phyloP scores from a whole-genome alignment of 768 basidiomycete genomes.

The Tulasnella sp. region DNA sequence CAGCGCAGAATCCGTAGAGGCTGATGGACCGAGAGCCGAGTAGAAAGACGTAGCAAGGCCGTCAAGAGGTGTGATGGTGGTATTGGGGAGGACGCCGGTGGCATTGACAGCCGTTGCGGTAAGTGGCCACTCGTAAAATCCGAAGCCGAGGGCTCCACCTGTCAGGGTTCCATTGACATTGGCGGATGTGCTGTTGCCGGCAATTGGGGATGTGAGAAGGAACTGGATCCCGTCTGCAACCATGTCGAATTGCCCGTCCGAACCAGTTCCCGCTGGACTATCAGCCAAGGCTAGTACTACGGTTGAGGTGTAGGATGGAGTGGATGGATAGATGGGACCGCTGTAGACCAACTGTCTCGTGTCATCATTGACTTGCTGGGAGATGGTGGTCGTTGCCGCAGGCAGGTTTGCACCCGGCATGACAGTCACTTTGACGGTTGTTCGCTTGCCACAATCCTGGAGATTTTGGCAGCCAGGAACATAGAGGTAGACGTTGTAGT shows the following conservation, averaged over 20 bases:
- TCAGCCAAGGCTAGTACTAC: constrained; percentile 71
- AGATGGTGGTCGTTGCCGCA: constrained; percentile 65
- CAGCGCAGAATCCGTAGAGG: constrained; percentile 39
- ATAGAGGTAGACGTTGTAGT: constrained; percentile 77
- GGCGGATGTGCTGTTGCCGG: constrained; percentile 35
- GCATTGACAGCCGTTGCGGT: constrained; percentile 49
- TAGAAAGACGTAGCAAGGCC: constrained; percentile 57
- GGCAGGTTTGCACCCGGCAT: constrained; percentile 66
- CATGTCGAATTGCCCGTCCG: constrained; percentile 67
- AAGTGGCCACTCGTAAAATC: constrained; percentile 86
- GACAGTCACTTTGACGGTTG: constrained; percentile 75
- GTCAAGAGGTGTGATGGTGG: constrained; percentile 66
- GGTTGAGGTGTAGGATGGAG: constrained; percentile 64
- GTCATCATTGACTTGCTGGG: constrained; percentile 68
- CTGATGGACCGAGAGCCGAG: constrained; percentile 52
- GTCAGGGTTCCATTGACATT: constrained; percentile 36
- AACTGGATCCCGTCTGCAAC: constrained; percentile 87
- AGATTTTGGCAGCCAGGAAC: constrained; percentile 82
- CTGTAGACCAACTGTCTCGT: constrained; percentile 62
- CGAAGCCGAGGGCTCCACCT: constrained; percentile 56
- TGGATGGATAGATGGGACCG: constrained; percentile 76
- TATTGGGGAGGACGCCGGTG: constrained; percentile 58
- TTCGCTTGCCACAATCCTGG: constrained; percentile 74
- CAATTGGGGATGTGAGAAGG: constrained; percentile 53
- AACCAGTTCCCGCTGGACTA: constrained; percentile 57